Evolutionary conservation across 306 rosid genomes (phyloP).

Genomic region (Biancaea sappan): DNA sequence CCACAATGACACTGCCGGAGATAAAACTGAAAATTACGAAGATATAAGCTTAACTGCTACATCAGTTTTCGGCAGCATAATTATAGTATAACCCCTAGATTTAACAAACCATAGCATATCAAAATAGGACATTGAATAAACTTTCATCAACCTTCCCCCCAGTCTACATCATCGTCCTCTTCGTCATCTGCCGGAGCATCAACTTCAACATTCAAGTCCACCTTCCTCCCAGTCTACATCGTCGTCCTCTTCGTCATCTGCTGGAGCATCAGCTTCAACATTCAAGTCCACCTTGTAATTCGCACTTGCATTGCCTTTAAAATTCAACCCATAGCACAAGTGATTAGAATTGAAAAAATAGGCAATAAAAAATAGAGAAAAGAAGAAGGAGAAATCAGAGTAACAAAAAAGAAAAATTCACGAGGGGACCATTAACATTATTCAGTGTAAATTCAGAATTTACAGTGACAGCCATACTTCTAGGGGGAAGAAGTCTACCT

Average conservation of each 20-base stretch:
- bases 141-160: slow-evolving; percentile 68
- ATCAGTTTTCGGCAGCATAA: background rate
- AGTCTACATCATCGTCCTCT: slow-evolving; percentile 52
- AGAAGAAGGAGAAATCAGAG: background rate
- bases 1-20: background rate
- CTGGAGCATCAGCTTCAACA: slow-evolving; percentile 58
- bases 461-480: background rate
- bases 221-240: slow-evolving; percentile 84
- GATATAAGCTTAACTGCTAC: background rate
- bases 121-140: background rate
- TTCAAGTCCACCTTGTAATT: slow-evolving; percentile 65
- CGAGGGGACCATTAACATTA: background rate
- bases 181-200: slow-evolving; percentile 58
- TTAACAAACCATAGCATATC: background rate
- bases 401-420: background rate
- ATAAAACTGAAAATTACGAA: background rate
- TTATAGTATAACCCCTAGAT: background rate
- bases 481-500: background rate
- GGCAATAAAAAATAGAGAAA: background rate
- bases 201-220: slow-evolving; percentile 71
- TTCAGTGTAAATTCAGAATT: background rate
- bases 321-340: background rate
- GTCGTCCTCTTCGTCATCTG: slow-evolving; percentile 49
- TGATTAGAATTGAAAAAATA: background rate
- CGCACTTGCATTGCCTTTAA: slow-evolving; percentile 50